Conservation (phyloP, 2,329 filamentous ascomycete genomes). For the Geosmithia morbida region DNA sequence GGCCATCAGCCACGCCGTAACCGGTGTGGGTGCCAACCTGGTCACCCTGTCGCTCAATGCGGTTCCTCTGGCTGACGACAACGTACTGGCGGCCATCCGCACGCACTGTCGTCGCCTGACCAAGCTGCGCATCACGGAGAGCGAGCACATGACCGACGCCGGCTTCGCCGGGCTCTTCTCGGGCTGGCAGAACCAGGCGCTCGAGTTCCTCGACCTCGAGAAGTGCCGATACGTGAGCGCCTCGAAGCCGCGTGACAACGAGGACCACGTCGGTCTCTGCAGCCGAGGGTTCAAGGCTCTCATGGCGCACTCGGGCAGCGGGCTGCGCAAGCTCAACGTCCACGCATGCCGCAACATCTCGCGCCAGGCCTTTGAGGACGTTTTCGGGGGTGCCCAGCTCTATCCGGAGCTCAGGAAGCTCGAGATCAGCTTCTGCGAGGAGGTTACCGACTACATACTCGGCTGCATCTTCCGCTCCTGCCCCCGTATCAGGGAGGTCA, state of each 20-base stretch:
- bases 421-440: slow-evolving; percentile 64
- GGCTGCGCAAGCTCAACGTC: slow-evolving; percentile 57
- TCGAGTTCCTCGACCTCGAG: slow-evolving; percentile 60
- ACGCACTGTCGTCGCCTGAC: slow-evolving; percentile 48
- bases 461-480: slow-evolving; percentile 50
- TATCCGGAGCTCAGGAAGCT: slow-evolving; percentile 60
- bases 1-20: slow-evolving; percentile 45
- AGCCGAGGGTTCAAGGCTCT: slow-evolving; percentile 63
- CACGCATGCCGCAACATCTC: slow-evolving; percentile 74
- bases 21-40: slow-evolving; percentile 48
- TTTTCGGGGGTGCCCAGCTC: slow-evolving; percentile 44
- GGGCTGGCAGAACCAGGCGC: slow-evolving; percentile 58
- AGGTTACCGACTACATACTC: slow-evolving; percentile 50
- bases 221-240: slow-evolving; percentile 68
- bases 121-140: slow-evolving; percentile 74
- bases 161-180: slow-evolving; percentile 62
- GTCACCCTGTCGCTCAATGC: slow-evolving; percentile 63
- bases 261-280: slow-evolving; percentile 56
- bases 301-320: slow-evolving; percentile 67
- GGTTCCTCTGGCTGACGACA: slow-evolving; percentile 52
- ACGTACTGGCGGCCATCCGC: slow-evolving; percentile 57
- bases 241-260: slow-evolving; percentile 48
- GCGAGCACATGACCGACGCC: slow-evolving; percentile 58
- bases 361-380: slow-evolving; percentile 54
- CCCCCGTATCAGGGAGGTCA: slow-evolving; percentile 42